Base-by-base conservation (phyloP, 1,284 basidiomycete species). In the Malassezia furfur region DNA sequence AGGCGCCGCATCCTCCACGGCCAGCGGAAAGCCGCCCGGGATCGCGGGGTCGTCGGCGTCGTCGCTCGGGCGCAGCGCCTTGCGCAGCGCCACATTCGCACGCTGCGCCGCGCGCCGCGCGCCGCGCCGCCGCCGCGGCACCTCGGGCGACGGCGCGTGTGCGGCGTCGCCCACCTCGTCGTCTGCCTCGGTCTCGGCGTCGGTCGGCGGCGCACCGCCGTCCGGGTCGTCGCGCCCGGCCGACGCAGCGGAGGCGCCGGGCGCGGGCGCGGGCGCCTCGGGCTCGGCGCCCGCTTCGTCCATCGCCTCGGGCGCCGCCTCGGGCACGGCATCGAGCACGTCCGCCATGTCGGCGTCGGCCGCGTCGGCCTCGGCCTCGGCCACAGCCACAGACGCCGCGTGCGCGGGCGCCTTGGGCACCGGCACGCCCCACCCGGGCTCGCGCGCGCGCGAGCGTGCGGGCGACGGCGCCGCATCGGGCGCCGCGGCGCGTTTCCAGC, bases 21-120 rank as follows among this genome's bases (percentile, higher is more conserved):
- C 32, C 54, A 52, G 30, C 19, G 54, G 54, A n/a, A 57, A 57
- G 19, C 54, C 49, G 22, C 54, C 54, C n/a, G 54, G 54, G 15
- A 57, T 48, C 15, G 17, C 30, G 8, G 54, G 54, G 8, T 41
- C 38, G 32, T 32, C 30, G 8, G 54, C 48, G 9, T 49, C 38
- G 9, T 43, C 40, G 30, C 21, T 22, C 1, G 53, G 46, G 21
- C 47, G 46, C 30, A 55, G 36, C 22, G 39, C 12, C 15, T 45
- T 48, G 30, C 53, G 53, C 17, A 55, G 41, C 10, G 54, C 54
- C 15, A 35, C 48, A 12, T 32, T 45, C 11, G 54, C 54, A 4
- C 35, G 32, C 22, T 49, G 41, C 12, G 54, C 54, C 17, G 54
- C 48, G 17, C 48, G 35, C 15, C 47, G 47, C 14, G 47, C n/a